phyloP scores from a whole-genome alignment of 495 filamentous ascomycete genomes.

The Tuber borchii region DNA sequence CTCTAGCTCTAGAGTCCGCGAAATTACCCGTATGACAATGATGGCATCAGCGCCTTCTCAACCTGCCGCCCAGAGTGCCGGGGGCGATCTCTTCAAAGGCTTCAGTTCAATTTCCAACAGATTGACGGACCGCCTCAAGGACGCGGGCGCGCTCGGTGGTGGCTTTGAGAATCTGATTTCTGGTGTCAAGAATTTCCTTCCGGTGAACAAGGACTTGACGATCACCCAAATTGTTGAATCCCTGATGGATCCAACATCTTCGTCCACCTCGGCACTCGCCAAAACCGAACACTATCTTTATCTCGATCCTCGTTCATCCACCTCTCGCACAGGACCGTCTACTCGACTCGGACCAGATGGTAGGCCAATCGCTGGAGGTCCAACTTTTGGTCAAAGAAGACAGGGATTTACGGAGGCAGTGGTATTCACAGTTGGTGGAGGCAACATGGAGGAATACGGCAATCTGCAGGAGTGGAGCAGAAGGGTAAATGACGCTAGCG shows the following conservation, averaged over 20 bases:
- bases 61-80: slow-evolving; percentile 54
- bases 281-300: slow-evolving; percentile 99
- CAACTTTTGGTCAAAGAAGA: slow-evolving; percentile 85
- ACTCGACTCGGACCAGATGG: slow-evolving; percentile 46
- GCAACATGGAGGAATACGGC: slow-evolving; percentile 98
- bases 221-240: slow-evolving; percentile 97
- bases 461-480: slow-evolving; percentile 95
- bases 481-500: slow-evolving; percentile 52
- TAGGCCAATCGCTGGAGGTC: slow-evolving; percentile 50
- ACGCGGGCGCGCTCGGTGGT: slow-evolving; percentile 71
- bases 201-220: slow-evolving; percentile 88
- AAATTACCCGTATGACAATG: slow-evolving; percentile 98
- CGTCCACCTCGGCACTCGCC: slow-evolving; percentile 82
- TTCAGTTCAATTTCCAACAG: slow-evolving; percentile 73
- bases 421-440: slow-evolving; percentile 93
- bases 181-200: slow-evolving; percentile 98
- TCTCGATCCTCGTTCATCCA: slow-evolving; percentile 89
- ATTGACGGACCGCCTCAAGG: slow-evolving; percentile 88
- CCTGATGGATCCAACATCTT: slow-evolving; percentile 90
- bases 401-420: slow-evolving; percentile 94
- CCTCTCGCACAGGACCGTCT: slow-evolving; percentile 76
- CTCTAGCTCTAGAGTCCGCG: slow-evolving; percentile 61
- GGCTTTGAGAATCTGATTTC: slow-evolving; percentile 94
- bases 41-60: slow-evolving; percentile 76
- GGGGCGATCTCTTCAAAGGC: slow-evolving; percentile 70